Evolutionary conservation across 2,329 filamentous ascomycete species (phyloP).

Genomic region (Nannizziopsis barbatae): DNA sequence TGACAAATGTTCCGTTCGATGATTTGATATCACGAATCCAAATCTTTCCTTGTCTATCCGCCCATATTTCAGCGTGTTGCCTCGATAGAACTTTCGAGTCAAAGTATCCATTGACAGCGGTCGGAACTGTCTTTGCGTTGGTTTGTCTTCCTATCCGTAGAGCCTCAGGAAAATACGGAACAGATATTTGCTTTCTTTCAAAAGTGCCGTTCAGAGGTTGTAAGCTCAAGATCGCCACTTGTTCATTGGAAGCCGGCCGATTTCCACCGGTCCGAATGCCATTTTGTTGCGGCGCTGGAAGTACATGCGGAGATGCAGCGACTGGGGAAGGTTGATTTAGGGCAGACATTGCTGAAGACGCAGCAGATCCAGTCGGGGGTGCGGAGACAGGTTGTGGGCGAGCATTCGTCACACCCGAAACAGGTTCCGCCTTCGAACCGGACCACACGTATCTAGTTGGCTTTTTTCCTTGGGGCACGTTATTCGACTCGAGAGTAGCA

Average conservation of each 20-base stretch:
- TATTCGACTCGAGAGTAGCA: constrained; percentile 29
- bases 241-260: constrained; percentile 41
- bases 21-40: constrained; percentile 97
- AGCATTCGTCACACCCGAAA: constrained; percentile 50
- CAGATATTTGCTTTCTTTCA: constrained; percentile 88
- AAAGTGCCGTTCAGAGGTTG: constrained; percentile 92
- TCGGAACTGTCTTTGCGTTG: constrained; percentile 90
- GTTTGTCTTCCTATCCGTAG: constrained; percentile 91
- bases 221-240: constrained; percentile 70
- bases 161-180: constrained; percentile 89
- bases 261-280: constrained; percentile 36
- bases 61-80: constrained; percentile 94
- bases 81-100: constrained; percentile 95
- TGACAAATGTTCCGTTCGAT: constrained; percentile 97
- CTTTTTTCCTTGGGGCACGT: constrained; percentile 38
- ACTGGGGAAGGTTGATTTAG: constrained; percentile 52
- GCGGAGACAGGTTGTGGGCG: constrained; percentile 52
- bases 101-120: constrained; percentile 84
- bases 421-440: constrained; percentile 53
- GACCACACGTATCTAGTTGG: constrained; percentile 49
- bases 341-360: constrained; percentile 52
- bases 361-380: constrained; percentile 46
- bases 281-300: constrained; percentile 52
- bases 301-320: constrained; percentile 57
- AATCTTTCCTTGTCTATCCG: constrained; percentile 71